Base-by-base conservation (phyloP, 441 rosid species). In the Jatropha multifida region DNA sequence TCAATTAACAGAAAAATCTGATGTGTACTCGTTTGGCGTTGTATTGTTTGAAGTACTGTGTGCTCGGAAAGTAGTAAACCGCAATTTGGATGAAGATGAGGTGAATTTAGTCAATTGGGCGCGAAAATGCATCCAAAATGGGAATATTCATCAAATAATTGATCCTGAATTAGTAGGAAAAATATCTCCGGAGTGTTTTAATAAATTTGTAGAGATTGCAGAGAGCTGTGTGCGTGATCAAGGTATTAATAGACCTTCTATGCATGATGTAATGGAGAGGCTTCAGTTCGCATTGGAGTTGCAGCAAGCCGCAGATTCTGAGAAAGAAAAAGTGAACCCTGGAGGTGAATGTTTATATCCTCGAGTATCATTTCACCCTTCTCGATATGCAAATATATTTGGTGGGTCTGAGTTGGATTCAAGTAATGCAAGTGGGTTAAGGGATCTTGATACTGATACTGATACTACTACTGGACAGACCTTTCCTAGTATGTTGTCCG, bases 11-110 rank as follows among this genome's bases (percentile, higher is more conserved):
- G 74, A 80, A 27, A 82, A 79, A 59, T 76, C 81, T 5, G 88
- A 85, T 42, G 88, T 83, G n/a, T 85, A 85, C 69, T 81, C 86
- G 9, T 83, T 83, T 42, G 87, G 87, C 4, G 83, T 86, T 9
- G 85, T 83, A 69, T 37, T 86, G 23, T 80, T 81, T 4, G 86
- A 85, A 67, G 80, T 81, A n/a, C 60, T 85, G 58, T 77, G 85
- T n/a, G 86, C 75, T 64, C 68, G 86, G 27, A 78, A 71, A 5
- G 64, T 83, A 3, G n/a, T 85, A 2, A 54, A 74, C 76, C 41
- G 4, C 2, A 60, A 44, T 7, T 46, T 78, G 54, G 62, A 68
- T 0, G 80, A 76, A 0, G 77, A 77, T 38, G 72, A 81, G 48
- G 7, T 65, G 65, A 81, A 76, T 65, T 69, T 85, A 18, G 88